Evolutionary conservation across 225 moss, liverwort and hornwort species (phyloP), one percentile per base, ranked within the genome.

Genomic region (Ulota crispa): DNA sequence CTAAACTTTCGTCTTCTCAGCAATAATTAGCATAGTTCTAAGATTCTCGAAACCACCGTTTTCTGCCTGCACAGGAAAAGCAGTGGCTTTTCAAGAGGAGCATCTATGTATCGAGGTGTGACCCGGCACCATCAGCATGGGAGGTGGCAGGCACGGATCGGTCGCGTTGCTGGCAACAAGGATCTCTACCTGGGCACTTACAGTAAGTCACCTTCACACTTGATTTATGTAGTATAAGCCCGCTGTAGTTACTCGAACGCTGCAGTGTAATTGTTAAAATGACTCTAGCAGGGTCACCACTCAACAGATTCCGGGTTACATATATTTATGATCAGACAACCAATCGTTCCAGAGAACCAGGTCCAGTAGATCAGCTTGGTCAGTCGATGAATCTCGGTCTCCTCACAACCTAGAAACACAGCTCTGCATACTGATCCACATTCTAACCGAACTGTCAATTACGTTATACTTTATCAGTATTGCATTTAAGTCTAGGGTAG

Each of bases 111-210:
- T 71, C 94, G 96, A 15, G 98, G 98, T 16, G 96, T 99, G 68
- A 96, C 98, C 85, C 88, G 98, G 78, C 98, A 99, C 79, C 98
- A 99, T 56, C 96, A 99, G 89, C 94, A 99, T 81, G 98, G 98
- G 23, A 87, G 98, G 81, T 99, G 98, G 98, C 95, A 99, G 84
- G 98, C 98, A 64, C 91, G 98, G 26, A 99, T 99, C 24, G 98
- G 98, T 57, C 86, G 98, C 30, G 96, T 99, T 21, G 95, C 96
- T 54, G 98, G 98, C 81, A 99, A 99, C 78, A 99, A 99, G 85
- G 95, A 99, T 70, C 93, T 99, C 65, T 99, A 96, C 70, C 85
- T 96, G 50, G 98, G 98, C 63, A 99, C 96, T 16, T 99, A 96
- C 92, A 96, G 96, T 99, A 78, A 92, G 94, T 87, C 4, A 53